Evolutionary conservation across 2,329 filamentous ascomycete genomes (phyloP).

Genomic region (Fusarium falciforme): DNA sequence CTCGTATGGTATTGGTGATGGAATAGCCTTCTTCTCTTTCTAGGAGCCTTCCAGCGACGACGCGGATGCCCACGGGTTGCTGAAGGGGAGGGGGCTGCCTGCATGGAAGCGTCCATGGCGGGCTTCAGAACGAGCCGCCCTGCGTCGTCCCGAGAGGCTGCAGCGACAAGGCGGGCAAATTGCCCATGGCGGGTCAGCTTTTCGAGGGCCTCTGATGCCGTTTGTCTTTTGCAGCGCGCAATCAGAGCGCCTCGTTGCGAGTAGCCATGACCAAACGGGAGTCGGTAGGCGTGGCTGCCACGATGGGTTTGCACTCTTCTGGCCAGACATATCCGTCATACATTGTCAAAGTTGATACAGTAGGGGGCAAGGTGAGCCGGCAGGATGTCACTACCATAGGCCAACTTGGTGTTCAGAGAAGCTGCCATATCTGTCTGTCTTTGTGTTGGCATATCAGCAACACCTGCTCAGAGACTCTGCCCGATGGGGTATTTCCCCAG

Average conservation of each 20-base stretch:
- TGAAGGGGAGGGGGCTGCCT: slow-evolving; percentile 5
- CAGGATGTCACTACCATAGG: not conserved
- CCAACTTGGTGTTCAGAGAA: not conserved
- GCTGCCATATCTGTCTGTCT: not conserved
- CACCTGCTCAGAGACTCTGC: not conserved
- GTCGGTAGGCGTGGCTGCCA: slow-evolving; percentile 17
- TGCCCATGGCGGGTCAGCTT: not conserved
- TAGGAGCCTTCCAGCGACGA: not conserved
- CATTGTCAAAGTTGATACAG: not conserved
- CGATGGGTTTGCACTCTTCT: slow-evolving; percentile 4
- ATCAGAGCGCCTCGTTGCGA: slow-evolving; percentile 3
- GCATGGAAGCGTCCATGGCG: slow-evolving; percentile 4
- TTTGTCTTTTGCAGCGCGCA: slow-evolving; percentile 1
- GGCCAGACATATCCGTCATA: slow-evolving; percentile 7
- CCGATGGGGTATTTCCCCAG: not conserved
- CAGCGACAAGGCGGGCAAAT: not conserved
- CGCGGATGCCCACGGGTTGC: not conserved
- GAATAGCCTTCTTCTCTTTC: not conserved
- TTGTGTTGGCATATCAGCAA: slow-evolving; percentile 3
- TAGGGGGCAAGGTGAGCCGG: slow-evolving; percentile 13
- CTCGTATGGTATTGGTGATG: slow-evolving; percentile 46
- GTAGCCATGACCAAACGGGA: not conserved
- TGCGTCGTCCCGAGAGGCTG: slow-evolving; percentile 7
- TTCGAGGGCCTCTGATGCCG: not conserved
- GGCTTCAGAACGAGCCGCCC: not conserved